Percentiles rank a stretch among this genome's conserved stretches.
Conservation (phyloP, 257 asterid species). For the Buddleja alternifolia region DNA sequence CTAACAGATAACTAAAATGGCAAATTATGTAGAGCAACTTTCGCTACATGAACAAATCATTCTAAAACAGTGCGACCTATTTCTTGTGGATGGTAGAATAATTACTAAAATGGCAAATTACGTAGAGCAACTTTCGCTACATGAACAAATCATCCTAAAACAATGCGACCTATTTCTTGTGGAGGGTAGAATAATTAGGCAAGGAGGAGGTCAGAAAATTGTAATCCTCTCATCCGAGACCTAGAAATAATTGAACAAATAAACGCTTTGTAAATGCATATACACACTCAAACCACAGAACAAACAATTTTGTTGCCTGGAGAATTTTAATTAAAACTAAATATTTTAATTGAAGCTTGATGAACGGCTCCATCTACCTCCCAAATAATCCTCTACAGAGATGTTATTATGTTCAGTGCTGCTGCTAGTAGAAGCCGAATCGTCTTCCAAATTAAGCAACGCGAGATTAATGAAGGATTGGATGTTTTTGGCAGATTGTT, state of each 20-base stretch:
- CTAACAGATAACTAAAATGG: neutral
- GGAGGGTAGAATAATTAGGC: constrained; percentile 31
- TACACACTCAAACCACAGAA: constrained; percentile 32
- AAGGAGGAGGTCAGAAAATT: constrained; percentile 59
- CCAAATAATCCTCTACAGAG: constrained; percentile 82
- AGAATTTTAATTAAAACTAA: neutral
- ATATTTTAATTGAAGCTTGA: constrained; percentile 66
- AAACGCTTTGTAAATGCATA: constrained; percentile 18
- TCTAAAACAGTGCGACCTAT: neutral
- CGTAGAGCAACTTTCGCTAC: constrained; percentile 16
- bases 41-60: constrained; percentile 20
- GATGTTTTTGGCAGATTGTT: constrained; percentile 54
- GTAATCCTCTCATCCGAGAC: constrained; percentile 65
- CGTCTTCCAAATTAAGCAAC: constrained; percentile 70
- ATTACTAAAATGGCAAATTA: constrained; percentile 5
- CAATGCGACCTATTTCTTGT: constrained; percentile 8
- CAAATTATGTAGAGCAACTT: too few species aligned
- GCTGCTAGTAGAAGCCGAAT: constrained; percentile 69
- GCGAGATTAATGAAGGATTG: constrained; percentile 85
- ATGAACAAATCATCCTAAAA: constrained; percentile 12
- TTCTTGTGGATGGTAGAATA: constrained; percentile 24
- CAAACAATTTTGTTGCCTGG: constrained; percentile 13
- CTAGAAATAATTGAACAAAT: constrained; percentile 21
- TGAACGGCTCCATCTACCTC: constrained; percentile 79
- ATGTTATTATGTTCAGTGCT: constrained; percentile 60